These are phyloP conservation scores for Triticum turgidum DNA, from an alignment of 176 grass and related monocot genomes.

Conservation along the genomic window DNA sequence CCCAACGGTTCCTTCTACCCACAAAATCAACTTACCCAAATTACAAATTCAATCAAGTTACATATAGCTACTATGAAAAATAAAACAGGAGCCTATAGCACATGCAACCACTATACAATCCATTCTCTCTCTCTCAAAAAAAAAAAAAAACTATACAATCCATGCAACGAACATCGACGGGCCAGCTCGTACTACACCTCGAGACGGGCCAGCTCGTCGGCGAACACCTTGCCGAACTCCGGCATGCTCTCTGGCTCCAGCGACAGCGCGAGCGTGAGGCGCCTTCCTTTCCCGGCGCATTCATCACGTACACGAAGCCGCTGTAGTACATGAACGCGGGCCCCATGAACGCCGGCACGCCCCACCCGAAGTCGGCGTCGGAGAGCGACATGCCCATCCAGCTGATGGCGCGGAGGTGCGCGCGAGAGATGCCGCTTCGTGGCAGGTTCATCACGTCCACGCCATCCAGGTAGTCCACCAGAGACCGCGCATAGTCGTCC, in stretches of 20 bases:
- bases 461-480: neutral
- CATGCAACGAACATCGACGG: too few relatives aligned
- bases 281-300: constrained; percentile 33
- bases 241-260: constrained; percentile 76
- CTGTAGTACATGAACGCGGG: neutral
- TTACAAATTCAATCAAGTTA: too few relatives aligned
- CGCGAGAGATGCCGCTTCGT: constrained; percentile 6
- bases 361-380: constrained; percentile 55
- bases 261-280: constrained; percentile 45
- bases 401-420: constrained; percentile 19
- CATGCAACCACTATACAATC: too few relatives aligned
- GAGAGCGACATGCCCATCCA: constrained; percentile 34
- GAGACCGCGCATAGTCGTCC: neutral
- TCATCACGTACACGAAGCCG: neutral
- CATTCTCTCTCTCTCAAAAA: too few relatives aligned
- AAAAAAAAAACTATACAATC: too few relatives aligned
- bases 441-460: neutral
- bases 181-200: neutral
- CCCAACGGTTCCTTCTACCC: neutral
- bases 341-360: constrained; percentile 23
- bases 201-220: constrained; percentile 22
- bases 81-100: too few relatives aligned
- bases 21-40: too few relatives aligned
- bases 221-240: constrained; percentile 54
- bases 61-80: too few relatives aligned